Evolutionary conservation across 2,329 filamentous ascomycete genomes (phyloP).

Genomic region (Leptographium wingfieldii): DNA sequence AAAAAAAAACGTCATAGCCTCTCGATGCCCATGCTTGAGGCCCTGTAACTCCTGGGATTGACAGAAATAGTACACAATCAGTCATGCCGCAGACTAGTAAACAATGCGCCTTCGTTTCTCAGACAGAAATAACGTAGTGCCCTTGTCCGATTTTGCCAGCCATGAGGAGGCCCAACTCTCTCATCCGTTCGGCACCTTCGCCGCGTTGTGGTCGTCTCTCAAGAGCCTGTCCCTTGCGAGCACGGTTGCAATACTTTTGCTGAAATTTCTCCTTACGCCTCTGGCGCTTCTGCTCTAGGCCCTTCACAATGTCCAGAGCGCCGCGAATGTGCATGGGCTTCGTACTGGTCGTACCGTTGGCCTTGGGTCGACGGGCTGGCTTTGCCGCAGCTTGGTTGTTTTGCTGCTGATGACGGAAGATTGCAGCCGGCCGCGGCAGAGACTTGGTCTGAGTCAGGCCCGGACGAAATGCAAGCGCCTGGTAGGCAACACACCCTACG

Average conservation of each 20-base stretch:
- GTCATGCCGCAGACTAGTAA: slow-evolving; percentile 1
- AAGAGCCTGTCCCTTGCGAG: slow-evolving; percentile 51
- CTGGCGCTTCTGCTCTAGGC: slow-evolving; percentile 86
- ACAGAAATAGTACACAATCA: background rate
- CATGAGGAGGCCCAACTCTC: slow-evolving; percentile 78
- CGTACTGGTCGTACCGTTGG: slow-evolving; percentile 16
- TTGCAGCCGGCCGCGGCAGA: slow-evolving; percentile 64
- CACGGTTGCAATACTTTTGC: slow-evolving; percentile 78
- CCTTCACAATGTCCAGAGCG: slow-evolving; percentile 96
- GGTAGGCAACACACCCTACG: slow-evolving; percentile 27
- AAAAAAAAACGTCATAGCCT: background rate
- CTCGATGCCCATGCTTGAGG: background rate
- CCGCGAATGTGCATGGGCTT: slow-evolving; percentile 62
- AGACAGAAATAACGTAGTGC: slow-evolving; percentile 68
- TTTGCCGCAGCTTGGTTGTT: slow-evolving; percentile 11
- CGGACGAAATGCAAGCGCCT: slow-evolving; percentile 44
- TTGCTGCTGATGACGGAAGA: slow-evolving; percentile 39
- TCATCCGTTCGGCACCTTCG: slow-evolving; percentile 86
- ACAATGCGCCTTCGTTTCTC: slow-evolving; percentile 14
- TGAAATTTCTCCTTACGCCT: slow-evolving; percentile 86
- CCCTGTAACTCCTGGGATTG: background rate
- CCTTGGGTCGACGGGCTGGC: slow-evolving; percentile 14
- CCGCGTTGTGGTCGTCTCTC: slow-evolving; percentile 63
- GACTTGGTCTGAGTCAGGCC: slow-evolving; percentile 71
- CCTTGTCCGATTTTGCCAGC: slow-evolving; percentile 64